Evolutionary conservation across 2,329 filamentous ascomycete species (phyloP), one percentile per base, ranked within the genome.

Genomic region (Epichloe typhina): DNA sequence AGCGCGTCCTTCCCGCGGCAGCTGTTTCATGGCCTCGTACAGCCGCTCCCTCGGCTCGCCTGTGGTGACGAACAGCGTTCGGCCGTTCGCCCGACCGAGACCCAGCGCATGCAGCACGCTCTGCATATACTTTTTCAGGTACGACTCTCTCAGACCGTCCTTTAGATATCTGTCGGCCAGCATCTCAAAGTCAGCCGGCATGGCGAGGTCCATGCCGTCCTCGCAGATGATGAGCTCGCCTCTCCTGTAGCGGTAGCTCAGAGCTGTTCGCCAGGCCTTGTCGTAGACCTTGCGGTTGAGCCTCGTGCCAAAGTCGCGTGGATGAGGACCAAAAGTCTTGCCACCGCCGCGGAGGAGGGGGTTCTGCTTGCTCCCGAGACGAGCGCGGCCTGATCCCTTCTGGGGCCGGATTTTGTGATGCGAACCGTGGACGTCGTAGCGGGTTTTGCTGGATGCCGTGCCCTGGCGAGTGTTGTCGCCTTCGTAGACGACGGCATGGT

Each of bases 231-330:
- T 73, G 61, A 98, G 72, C 72, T 97, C 88, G 47, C 90, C 93
- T 58, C 83, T 81, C 57, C 84, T 77, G 70, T 93, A 97, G 53
- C 93, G 82, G 72, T 95, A 95, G 62, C 86, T 93, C 57, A 98
- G 76, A 11, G 93, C 93, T 41, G 86, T 97, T 64, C 93, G 82
- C 88, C 88, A 97, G 9, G 93, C 93, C 60, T 94, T 76, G 69
- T 97, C 90, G 72, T 98, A 98, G 46, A 95, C 80, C 72, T 97
- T 97, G 64, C 78, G 77, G 60, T 85, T 89, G 50, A 98, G 74
- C 15, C 78, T 77, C 21, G 90, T 94, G 53, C 80, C 80, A 64
- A 98, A 98, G 70, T 97, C 88, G 65, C 93, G 79, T 26, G 90
- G 90, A 60, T 90, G 83, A 31, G 93, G 93, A n/a, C 93, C 93